A percentile compares a stretch with the other conserved stretches of the same genome.
phyloP scores from a whole-genome alignment of 75 land plant species.

The Isoetes taiwanensis region DNA sequence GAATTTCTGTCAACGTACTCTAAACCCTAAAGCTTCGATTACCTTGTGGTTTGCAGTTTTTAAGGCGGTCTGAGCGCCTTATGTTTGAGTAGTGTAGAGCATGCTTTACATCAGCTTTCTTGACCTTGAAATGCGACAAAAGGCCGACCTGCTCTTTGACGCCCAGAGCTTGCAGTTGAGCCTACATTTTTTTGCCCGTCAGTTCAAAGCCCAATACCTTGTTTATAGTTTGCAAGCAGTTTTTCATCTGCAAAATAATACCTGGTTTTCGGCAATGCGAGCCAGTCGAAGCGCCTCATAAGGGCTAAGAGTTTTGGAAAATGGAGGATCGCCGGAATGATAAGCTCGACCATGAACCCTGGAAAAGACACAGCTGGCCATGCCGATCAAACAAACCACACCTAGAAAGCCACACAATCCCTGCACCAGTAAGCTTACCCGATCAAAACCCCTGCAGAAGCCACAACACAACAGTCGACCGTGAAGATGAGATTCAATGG shows the following conservation, averaged over 20 bases:
- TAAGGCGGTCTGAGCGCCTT: conserved; percentile 37
- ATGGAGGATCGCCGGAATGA: too few species aligned
- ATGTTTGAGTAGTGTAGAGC: conserved; percentile 9
- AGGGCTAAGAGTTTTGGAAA: too few species aligned
- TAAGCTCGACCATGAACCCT: too few species aligned
- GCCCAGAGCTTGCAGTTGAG: conserved; percentile 26
- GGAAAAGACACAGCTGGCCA: too few species aligned
- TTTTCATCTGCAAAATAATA: neutral
- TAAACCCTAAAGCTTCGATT: neutral
- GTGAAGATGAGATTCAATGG: too few species aligned
- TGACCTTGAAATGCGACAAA: neutral
- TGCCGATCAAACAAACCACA: too few species aligned
- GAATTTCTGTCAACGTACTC: too few species aligned
- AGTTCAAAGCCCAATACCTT: neutral
- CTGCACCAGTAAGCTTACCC: too few species aligned
- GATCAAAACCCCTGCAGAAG: too few species aligned
- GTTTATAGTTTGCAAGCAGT: neutral
- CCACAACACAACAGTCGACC: too few species aligned
- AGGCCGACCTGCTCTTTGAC: conserved; percentile 12
- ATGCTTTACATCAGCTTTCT: conserved; percentile 10
- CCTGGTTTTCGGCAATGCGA: conserved; percentile 37
- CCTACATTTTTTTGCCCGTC: conserved; percentile 12
- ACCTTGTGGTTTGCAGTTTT: neutral
- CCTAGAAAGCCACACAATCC: too few species aligned
- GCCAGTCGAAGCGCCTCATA: conserved; percentile 32